Conservation (phyloP, 352 stramenopile genomes). For the Stramenopiles sp. region DNA sequence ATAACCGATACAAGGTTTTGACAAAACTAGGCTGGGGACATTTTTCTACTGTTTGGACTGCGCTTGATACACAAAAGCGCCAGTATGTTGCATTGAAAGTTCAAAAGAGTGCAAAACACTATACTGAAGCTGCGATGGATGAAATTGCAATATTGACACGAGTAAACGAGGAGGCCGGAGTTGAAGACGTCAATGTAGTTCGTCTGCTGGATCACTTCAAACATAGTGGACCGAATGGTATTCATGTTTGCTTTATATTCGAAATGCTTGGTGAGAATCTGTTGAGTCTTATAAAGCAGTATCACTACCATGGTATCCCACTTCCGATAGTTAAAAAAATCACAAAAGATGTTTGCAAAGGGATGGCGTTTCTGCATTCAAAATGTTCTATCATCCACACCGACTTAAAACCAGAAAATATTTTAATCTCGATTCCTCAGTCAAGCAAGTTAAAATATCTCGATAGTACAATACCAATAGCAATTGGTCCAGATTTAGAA, state of each 20-base stretch:
- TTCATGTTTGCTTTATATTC: constrained; percentile 88
- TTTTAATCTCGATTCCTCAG: too few relatives aligned
- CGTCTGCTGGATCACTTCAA: constrained; percentile 73
- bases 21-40: constrained; percentile 97
- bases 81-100: constrained; percentile 19
- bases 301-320: constrained; percentile 86
- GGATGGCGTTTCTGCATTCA: constrained; percentile 78
- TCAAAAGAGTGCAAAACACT: constrained; percentile 15
- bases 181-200: constrained; percentile 21
- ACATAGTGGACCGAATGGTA: constrained; percentile 67
- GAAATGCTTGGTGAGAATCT: constrained; percentile 93
- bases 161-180: constrained; percentile 10
- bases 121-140: constrained; percentile 66
- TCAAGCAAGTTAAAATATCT: too few relatives aligned
- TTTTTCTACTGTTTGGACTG: constrained; percentile 98
- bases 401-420: constrained; percentile 97
- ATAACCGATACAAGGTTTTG: constrained; percentile 55
- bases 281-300: constrained; percentile 91
- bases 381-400: constrained; percentile 97
- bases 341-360: constrained; percentile 49
- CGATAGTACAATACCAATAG: too few relatives aligned
- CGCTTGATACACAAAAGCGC: constrained; percentile 31
- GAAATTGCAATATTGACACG: constrained; percentile 69
- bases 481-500: too few relatives aligned
- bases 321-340: constrained; percentile 37